Conservation (phyloP, 2,329 filamentous ascomycete species). For the Nothophoma quercina region DNA sequence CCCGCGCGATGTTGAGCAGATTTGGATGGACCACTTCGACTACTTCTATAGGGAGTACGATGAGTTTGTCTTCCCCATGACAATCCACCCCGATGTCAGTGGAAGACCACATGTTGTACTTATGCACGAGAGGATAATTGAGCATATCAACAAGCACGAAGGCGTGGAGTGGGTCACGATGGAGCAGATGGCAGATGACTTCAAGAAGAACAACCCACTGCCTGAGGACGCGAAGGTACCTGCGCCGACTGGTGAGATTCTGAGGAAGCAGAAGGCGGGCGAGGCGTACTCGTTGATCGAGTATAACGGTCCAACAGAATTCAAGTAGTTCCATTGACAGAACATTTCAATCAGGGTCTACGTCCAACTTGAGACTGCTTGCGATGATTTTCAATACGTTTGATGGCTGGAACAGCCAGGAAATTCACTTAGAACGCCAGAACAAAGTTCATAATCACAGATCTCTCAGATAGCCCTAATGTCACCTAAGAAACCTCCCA, state of each 20-base stretch:
- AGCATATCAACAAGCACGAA: conserved; percentile 70
- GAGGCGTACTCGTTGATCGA: conserved; percentile 36
- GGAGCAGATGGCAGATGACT: conserved; percentile 74
- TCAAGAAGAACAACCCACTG: conserved; percentile 69
- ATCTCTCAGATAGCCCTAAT: no score
- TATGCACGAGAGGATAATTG: conserved; percentile 76
- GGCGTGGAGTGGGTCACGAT: conserved; percentile 73
- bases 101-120: conserved; percentile 74
- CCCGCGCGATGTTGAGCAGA: conserved; percentile 65
- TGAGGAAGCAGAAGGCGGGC: conserved; percentile 52
- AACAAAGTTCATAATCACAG: no score
- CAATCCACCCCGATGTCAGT: conserved; percentile 71
- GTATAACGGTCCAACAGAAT: conserved; percentile 28
- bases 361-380: no score
- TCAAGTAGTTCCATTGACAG: background rate
- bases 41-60: conserved; percentile 81
- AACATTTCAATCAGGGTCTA: no score
- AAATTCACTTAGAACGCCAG: background rate
- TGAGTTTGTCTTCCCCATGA: conserved; percentile 79
- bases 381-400: no score
- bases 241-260: conserved; percentile 59
- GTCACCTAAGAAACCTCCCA: no score
- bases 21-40: conserved; percentile 71
- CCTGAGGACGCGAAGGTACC: conserved; percentile 68
- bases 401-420: background rate